phyloP scores from a whole-genome alignment of 169 alveolate genomes.

The Cryptosporidium sp. region DNA sequence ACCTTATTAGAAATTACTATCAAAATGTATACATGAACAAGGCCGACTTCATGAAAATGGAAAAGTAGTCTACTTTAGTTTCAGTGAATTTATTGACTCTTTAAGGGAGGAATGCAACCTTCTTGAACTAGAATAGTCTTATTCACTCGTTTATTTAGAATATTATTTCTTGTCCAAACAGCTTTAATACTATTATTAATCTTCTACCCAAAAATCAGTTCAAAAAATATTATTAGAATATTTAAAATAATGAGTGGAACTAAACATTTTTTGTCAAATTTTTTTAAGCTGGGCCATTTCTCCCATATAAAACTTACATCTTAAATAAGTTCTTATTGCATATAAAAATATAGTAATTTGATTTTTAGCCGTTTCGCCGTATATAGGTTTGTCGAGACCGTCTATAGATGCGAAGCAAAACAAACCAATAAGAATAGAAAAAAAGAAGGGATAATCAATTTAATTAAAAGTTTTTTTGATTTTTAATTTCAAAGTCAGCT shows the following conservation, averaged over 20 bases:
- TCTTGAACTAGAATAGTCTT: slow-evolving; percentile 35
- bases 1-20: slow-evolving; percentile 20
- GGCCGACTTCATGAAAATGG: not conserved
- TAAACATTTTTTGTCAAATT: not conserved
- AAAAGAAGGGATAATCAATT: not conserved
- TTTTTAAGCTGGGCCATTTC: not conserved
- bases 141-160: not conserved
- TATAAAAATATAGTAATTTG: slow-evolving; percentile 63
- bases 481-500: not conserved
- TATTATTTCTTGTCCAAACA: not conserved
- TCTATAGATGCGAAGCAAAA: not conserved
- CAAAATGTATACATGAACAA: not conserved
- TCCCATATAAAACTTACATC: slow-evolving; percentile 35
- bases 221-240: slow-evolving; percentile 54
- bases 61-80: not conserved
- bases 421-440: not conserved
- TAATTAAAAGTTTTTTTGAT: too few relatives aligned
- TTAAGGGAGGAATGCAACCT: slow-evolving; percentile 53
- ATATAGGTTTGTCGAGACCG: slow-evolving; percentile 70
- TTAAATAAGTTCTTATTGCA: slow-evolving; percentile 71
- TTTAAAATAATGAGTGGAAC: slow-evolving; percentile 70
- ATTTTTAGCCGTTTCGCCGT: slow-evolving; percentile 65
- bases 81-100: slow-evolving; percentile 27
- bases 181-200: not conserved
- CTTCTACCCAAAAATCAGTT: slow-evolving; percentile 55